Evolutionary conservation across 352 stramenopile species (phyloP), one percentile per base, ranked within the genome.

Genomic region (Globisporangium rhizosaccharum): DNA sequence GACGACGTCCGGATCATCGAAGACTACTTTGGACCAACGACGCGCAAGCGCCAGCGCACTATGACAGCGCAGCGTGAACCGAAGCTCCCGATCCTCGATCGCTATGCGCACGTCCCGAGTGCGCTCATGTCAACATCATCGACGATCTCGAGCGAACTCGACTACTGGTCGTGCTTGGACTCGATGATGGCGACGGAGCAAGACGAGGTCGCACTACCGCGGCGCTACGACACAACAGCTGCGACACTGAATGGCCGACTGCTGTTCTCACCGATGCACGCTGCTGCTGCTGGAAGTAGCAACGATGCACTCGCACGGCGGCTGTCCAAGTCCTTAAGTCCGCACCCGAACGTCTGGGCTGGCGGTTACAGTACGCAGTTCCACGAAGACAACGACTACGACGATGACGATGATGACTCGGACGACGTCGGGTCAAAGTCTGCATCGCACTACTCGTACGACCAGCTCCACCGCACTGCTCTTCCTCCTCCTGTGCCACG

Each of bases 1-100:
- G 63, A 80, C 23, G 58, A 66, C 28, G 36, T 90, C 18, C 70
- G 78, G 49, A 70, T 88, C 23, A 25, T 83, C 6, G 75, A 90
- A 4, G 68, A 87, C 64, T 88, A 90, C 44, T 90, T 90, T 61
- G 42, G 61, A 15, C 39, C 51, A 1, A 61, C 10, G 9, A 56
- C 30, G 14, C 50, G 36, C 39, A 62, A 62, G 50, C 49, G 51
- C 2, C 49, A 53, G n/a, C 49, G 54, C 14, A 6, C 30, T 2
- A 3, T 44, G 18, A n/a, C 7, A 11, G 26, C 41, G 41, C 10
- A 15, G 23, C 25, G 17, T 10, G 45, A 56, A 7, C 48, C 41
- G 4, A 59, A 67, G 44, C 45, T 67, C 49, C 45, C 44, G 42
- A 44, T 52, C 33, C 39, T 62, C 18, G 61, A 67, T 4, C 56